Evolutionary conservation across 768 basidiomycete species (phyloP), one percentile per base, ranked within the genome.

Genomic region (Hypsizygus marmoreus): DNA sequence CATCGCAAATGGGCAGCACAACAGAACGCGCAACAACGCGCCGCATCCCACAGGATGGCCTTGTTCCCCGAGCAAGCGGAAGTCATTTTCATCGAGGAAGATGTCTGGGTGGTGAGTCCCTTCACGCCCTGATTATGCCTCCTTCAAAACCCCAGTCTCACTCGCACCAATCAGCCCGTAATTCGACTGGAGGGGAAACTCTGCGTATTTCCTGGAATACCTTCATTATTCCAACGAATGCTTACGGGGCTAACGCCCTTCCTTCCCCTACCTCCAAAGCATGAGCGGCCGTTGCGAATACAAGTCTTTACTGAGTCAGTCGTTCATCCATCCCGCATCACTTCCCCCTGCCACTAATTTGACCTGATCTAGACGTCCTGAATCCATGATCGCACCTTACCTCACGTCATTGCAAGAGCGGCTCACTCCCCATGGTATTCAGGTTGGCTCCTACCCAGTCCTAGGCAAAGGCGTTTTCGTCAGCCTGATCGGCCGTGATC

Each of bases 181-280:
- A 84, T 95, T 0, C 77, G 92, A 13, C 72, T 97, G 2, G 81
- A 81, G 55, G 87, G 88, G 17, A 95, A 90, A 68, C 74, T 97
- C 12, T 95, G 91, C 66, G 73, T 97, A 20, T 86, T 97, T 67
- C 95, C 95, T 0, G 95, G 95, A 23, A 91, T 97, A 34, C 95
- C 95, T 0, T 67, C 73, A 3, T 74, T 95, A 23, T 95, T 95
- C 69, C 82, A 87, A 56, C 81, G 79, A 63, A 86, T 97, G 75
- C 68, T 97, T 26, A 77, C 83, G 43, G 81, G 77, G 14, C 69
- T 95, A 16, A 80, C 80, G 11, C 80, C 81, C 7, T 90, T 83
- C 62, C 68, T 97, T 1, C 83, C 90, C 1, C 76, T 97, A 19
- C 92, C 93, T 11, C 89, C 91, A 0, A 70, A 75, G 7, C 69